These are phyloP conservation scores for Arthroderma sp. DNA, from an alignment of 2,329 filamentous ascomycete genomes.

Conservation along the genomic window DNA sequence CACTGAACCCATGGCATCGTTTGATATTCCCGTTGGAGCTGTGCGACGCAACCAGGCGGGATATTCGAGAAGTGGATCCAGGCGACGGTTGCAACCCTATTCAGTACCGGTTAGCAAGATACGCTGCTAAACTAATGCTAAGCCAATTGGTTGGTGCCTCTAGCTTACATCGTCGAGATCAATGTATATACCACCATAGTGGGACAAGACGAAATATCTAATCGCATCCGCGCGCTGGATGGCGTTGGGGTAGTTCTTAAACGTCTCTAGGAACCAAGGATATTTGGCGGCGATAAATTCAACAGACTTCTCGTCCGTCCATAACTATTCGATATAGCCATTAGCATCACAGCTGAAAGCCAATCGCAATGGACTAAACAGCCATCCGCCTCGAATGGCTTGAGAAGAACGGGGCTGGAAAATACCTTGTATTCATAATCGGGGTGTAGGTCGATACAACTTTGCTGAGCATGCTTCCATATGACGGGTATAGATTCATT, in stretches of 20 bases:
- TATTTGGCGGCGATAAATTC: constrained; percentile 63
- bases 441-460: constrained; percentile 53
- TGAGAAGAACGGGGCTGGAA: constrained; percentile 11
- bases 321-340: constrained; percentile 42
- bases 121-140: too few relatives aligned
- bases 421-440: constrained; percentile 60
- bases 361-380: not conserved
- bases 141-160: too few relatives aligned
- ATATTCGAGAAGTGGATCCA: constrained; percentile 56
- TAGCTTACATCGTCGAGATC: constrained; percentile 55
- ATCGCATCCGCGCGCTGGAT: constrained; percentile 70
- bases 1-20: constrained; percentile 65
- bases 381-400: not conserved
- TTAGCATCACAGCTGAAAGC: not conserved
- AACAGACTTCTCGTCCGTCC: constrained; percentile 58
- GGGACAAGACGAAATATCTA: constrained; percentile 63
- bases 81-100: constrained; percentile 53
- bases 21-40: constrained; percentile 63
- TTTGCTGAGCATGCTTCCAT: constrained; percentile 53
- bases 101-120: not conserved
- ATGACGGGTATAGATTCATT: constrained; percentile 55
- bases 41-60: constrained; percentile 60
- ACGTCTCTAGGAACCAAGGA: constrained; percentile 64
- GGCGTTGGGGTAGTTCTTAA: constrained; percentile 58
- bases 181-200: constrained; percentile 70